A percentile compares a stretch with the other conserved stretches of the same genome.
Evolutionary conservation across 345 rosid species (phyloP).

Genomic region (Citrus medica): DNA sequence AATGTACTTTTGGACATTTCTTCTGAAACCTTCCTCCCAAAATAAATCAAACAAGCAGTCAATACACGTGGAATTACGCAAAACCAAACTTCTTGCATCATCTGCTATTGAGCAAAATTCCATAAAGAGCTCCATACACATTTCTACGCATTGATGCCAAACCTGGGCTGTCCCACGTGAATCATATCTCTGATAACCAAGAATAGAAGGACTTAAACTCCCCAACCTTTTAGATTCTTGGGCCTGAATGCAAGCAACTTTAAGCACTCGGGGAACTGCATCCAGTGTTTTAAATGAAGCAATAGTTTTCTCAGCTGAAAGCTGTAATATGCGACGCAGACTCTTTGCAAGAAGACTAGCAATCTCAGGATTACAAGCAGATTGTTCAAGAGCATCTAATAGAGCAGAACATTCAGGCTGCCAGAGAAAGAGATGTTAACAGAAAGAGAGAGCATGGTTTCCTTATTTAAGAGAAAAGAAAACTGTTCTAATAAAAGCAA

Average conservation of each 20-base stretch:
- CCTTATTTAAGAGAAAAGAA: too few relatives aligned
- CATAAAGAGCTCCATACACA: constrained; percentile 54
- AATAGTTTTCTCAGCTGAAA: constrained; percentile 59
- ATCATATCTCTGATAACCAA: constrained; percentile 30
- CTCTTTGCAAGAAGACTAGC: constrained; percentile 66
- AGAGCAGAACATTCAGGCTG: constrained; percentile 85
- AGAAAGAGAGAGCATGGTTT: not conserved
- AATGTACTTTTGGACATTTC: constrained; percentile 54
- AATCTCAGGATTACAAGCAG: constrained; percentile 60
- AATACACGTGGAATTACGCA: constrained; percentile 55
- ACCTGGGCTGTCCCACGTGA: constrained; percentile 29
- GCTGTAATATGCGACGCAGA: constrained; percentile 61
- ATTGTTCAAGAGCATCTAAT: constrained; percentile 86
- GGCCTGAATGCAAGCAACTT: constrained; percentile 71
- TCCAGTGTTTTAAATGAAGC: constrained; percentile 63
- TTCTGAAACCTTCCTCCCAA: constrained; percentile 78
- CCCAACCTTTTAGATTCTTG: constrained; percentile 52
- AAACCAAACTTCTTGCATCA: constrained; percentile 57
- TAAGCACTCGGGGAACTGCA: constrained; percentile 75
- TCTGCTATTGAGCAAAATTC: constrained; percentile 56
- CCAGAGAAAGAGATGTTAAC: constrained; percentile 13
- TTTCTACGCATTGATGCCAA: constrained; percentile 60
- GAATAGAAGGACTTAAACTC: constrained; percentile 21
- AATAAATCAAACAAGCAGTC: constrained; percentile 87
- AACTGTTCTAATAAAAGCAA: not conserved